Percentiles rank a stretch among this genome's conserved stretches.
phyloP scores from a whole-genome alignment of 257 asterid species.

The Galeopsis tetrahit region DNA sequence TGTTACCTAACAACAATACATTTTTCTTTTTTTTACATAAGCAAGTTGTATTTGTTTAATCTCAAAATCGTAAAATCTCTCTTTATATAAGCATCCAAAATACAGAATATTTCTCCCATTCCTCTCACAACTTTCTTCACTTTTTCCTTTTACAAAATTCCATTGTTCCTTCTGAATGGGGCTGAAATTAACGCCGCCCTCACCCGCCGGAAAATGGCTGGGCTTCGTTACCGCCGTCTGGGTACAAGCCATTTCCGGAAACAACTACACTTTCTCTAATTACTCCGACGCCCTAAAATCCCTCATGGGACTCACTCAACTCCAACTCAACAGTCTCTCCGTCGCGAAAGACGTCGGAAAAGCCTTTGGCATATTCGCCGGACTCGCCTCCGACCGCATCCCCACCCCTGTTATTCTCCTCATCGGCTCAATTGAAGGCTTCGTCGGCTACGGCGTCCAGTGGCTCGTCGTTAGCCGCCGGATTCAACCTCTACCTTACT shows the following conservation, averaged over 20 bases:
- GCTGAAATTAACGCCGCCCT: constrained; percentile 48
- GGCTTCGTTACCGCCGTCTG: constrained; percentile 95
- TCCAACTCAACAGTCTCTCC: constrained; percentile 89
- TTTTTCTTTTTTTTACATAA: too few species aligned
- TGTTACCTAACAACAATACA: background rate
- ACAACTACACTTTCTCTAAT: constrained; percentile 92
- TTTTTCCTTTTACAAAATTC: background rate
- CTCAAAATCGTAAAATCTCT: background rate
- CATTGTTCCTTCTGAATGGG: constrained; percentile 42
- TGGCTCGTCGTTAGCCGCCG: constrained; percentile 95
- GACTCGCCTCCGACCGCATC: constrained; percentile 85
- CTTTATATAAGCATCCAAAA: constrained; percentile 32
- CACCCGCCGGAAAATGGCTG: constrained; percentile 90
- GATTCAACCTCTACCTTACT: constrained; percentile 89
- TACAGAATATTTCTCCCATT: background rate
- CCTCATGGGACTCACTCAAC: constrained; percentile 89
- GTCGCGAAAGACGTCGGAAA: constrained; percentile 95
- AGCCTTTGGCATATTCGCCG: constrained; percentile 94
- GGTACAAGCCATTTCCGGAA: constrained; percentile 98
- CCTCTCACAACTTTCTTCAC: background rate
- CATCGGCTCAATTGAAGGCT: constrained; percentile 84
- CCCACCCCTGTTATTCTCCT: constrained; percentile 73
- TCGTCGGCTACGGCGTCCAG: constrained; percentile 92
- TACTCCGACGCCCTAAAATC: constrained; percentile 87
- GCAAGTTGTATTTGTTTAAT: too few species aligned